These are phyloP conservation scores for Penicillium sp. DNA, from an alignment of 2,329 filamentous ascomycete genomes.

Conservation along the genomic window DNA sequence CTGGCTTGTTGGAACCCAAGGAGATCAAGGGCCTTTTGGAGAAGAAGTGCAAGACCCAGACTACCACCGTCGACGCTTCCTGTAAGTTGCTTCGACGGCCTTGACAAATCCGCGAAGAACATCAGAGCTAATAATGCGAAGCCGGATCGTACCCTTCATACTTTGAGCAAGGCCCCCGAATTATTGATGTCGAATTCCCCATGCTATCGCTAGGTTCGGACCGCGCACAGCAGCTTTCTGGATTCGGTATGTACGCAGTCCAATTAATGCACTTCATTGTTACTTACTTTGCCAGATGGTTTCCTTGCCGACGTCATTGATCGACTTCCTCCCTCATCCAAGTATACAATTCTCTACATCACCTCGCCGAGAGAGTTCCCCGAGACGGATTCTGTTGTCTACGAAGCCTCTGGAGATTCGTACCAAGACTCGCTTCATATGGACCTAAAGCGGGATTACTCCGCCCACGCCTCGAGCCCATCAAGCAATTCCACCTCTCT, in stretches of 20 bases:
- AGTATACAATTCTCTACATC: slow-evolving; percentile 68
- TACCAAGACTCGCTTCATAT: slow-evolving; percentile 53
- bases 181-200: slow-evolving; percentile 41
- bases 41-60: slow-evolving; percentile 41
- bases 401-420: slow-evolving; percentile 55
- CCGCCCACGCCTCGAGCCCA: slow-evolving; percentile 24
- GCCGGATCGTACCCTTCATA: slow-evolving; percentile 35
- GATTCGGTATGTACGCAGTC: slow-evolving; percentile 33
- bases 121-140: slow-evolving; percentile 20
- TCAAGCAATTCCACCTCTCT: slow-evolving; percentile 37
- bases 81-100: slow-evolving; percentile 24
- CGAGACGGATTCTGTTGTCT: slow-evolving; percentile 36
- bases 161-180: slow-evolving; percentile 33
- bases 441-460: slow-evolving; percentile 62
- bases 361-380: slow-evolving; percentile 49
- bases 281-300: slow-evolving; percentile 32
- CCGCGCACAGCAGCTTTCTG: slow-evolving; percentile 34
- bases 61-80: slow-evolving; percentile 38
- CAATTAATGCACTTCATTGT: not conserved
- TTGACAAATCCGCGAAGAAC: not conserved
- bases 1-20: slow-evolving; percentile 41
- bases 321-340: slow-evolving; percentile 41
- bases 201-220: slow-evolving; percentile 31
- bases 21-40: slow-evolving; percentile 38
- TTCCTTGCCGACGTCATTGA: slow-evolving; percentile 42